Base-by-base conservation (phyloP, 2,329 filamentous ascomycete species). In the Sphaerulina musiva region DNA sequence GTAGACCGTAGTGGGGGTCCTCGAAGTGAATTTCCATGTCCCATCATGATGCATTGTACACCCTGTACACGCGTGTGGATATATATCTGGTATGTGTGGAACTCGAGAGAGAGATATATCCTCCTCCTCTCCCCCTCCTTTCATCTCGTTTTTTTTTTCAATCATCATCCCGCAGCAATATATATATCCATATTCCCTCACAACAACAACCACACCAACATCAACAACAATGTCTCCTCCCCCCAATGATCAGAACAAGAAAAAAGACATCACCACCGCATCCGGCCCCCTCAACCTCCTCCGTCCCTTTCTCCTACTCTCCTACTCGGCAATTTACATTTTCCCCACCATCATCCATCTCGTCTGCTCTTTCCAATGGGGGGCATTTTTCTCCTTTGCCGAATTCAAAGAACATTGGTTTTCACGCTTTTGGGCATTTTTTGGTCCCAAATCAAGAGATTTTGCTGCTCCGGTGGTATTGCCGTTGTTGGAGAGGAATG, bases 361-460 rank as follows among this genome's bases (percentile, higher is more conserved):
- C 34, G 11, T 69, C 43, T 46, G 57, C 10, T 50, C 29, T 36
- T 51, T 59, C 53, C 58, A 69, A 26, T 32, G 68, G 50, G 48
- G 42, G 8, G 56, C 64, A 40, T 57, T 70, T 23, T 48, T 62
- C 46, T 59, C 54, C 41, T 57, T 62, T 55, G 57, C 53, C 53
- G 56, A 59, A 38, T 68, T 72, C 62, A 70, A 73, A 61, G 63
- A 70, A 43, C 67, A 64, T 58, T 84, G 82, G 79, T 87, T 86
- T 69, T 76, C 75, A 49, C 69, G 70, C 40, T 85, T 86, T 70
- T 87, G 83, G 83, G 68, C 69, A 34, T 72, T 65, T 51, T 74
- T 75, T 43, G 81, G 81, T 0, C 80, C 82, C 0, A 56, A 67
- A 3, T 72, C 80, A 3, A 76, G 78, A 54, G 57, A 68, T n/a